These are phyloP conservation scores for Choanephora cucurbitarum DNA, from an alignment of 371 early-diverging fungal genomes.

Conservation along the genomic window DNA sequence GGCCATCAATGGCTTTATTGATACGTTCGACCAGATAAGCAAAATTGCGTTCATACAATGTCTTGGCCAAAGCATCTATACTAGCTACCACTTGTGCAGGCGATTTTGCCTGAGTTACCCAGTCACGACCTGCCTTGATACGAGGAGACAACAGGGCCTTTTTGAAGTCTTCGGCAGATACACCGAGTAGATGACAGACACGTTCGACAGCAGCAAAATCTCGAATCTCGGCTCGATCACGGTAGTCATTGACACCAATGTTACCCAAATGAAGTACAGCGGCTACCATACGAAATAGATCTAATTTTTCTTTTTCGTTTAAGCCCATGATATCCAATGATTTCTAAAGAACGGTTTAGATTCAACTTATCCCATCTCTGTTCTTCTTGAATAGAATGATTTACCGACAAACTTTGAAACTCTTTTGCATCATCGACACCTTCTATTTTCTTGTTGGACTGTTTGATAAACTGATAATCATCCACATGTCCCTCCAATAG, in stretches of 20 bases:
- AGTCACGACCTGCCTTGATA: conserved; percentile 97
- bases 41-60: conserved; percentile 98
- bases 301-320: conserved; percentile 72
- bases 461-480: conserved; percentile 82
- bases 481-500: conserved; percentile 65
- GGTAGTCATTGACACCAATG: conserved; percentile 74
- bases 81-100: conserved; percentile 89
- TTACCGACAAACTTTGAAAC: conserved; percentile 71
- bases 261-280: conserved; percentile 98
- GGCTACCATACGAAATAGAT: conserved; percentile 88
- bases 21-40: conserved; percentile 87
- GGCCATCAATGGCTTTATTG: conserved; percentile 85
- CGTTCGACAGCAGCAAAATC: conserved; percentile 84
- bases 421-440: conserved; percentile 93
- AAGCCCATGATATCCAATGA: conserved; percentile 91
- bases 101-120: conserved; percentile 93
- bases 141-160: conserved; percentile 89
- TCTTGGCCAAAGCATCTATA: conserved; percentile 94
- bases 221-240: conserved; percentile 88
- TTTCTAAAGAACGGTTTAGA: conserved; percentile 41
- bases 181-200: conserved; percentile 94
- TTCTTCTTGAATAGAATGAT: conserved; percentile 6
- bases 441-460: conserved; percentile 84
- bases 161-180: conserved; percentile 87
- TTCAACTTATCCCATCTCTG: too few relatives aligned